Evolutionary conservation across 208 protist genomes (phyloP).

Genomic region (Trypanosoma cruzi): DNA sequence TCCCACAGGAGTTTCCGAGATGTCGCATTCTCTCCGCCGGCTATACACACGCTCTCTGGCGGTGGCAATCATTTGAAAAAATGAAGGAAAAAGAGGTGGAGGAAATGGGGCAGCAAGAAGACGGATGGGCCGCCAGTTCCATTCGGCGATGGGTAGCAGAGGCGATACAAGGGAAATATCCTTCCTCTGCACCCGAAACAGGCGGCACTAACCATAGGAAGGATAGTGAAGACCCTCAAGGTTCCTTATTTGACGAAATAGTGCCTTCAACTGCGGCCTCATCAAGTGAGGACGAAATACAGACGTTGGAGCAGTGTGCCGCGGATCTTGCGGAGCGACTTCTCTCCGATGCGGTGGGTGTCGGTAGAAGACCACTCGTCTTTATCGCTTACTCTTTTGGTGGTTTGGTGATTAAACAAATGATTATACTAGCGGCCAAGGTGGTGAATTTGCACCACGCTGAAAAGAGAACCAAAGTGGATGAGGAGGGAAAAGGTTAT

Average conservation of each 20-base stretch:
- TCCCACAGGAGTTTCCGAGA: conserved; percentile 73
- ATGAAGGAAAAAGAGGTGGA: background rate
- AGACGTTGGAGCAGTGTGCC: conserved; percentile 34
- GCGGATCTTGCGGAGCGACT: conserved; percentile 51
- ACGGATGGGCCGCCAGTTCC: background rate
- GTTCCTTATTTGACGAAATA: background rate
- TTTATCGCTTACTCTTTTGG: conserved; percentile 76
- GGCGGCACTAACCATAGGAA: background rate
- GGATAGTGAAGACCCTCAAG: background rate
- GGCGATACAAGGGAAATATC: background rate
- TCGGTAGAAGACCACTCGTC: conserved; percentile 53
- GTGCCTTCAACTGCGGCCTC: background rate
- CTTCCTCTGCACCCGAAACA: background rate
- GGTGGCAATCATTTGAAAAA: conserved; percentile 25
- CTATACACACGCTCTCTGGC: conserved; percentile 67
- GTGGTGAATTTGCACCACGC: conserved; percentile 11
- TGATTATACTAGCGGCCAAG: conserved; percentile 50
- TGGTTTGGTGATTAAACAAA: conserved; percentile 62
- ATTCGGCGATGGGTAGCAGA: background rate
- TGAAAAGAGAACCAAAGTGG: background rate
- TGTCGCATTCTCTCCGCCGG: conserved; percentile 55
- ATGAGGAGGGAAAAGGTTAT: conserved; percentile 5
- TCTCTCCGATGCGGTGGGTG: conserved; percentile 35
- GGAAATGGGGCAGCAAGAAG: conserved; percentile 14
- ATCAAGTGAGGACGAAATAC: background rate